Evolutionary conservation across 805 yeast species (phyloP).

Genomic region (Yamadazyma sp.): DNA sequence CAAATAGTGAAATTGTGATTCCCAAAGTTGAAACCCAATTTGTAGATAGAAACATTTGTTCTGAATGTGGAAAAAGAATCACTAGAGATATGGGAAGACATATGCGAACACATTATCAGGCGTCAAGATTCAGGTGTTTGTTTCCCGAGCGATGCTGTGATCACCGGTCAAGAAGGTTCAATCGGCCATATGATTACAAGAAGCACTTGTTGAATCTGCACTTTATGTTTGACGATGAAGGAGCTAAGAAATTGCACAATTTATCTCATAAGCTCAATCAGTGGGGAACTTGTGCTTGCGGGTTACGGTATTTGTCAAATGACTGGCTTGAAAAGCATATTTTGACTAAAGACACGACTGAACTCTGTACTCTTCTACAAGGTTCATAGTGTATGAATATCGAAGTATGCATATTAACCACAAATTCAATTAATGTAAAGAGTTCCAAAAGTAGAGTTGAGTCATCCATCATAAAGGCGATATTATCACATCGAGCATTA

Average conservation of each 20-base stretch:
- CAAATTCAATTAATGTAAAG: too few species aligned
- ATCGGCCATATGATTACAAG: constrained; percentile 47
- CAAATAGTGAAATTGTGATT: constrained; percentile 29
- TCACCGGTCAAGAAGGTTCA: constrained; percentile 43
- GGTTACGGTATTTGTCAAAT: constrained; percentile 29
- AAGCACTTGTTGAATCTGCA: constrained; percentile 44
- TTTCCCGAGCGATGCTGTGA: constrained; percentile 47
- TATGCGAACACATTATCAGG: constrained; percentile 43
- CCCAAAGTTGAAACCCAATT: constrained; percentile 40
- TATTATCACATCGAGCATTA: too few species aligned
- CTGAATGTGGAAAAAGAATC: constrained; percentile 52
- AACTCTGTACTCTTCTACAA: constrained; percentile 4
- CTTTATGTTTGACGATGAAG: constrained; percentile 42
- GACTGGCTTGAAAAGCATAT: constrained; percentile 41
- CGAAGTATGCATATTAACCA: too few species aligned
- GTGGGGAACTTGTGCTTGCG: constrained; percentile 52
- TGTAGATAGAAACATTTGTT: constrained; percentile 46
- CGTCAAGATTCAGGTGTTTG: constrained; percentile 44
- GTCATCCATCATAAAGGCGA: too few species aligned
- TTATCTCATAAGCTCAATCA: constrained; percentile 42
- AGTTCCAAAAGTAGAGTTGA: too few species aligned
- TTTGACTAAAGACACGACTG: constrained; percentile 17
- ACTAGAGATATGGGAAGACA: constrained; percentile 58
- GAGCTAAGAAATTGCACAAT: constrained; percentile 38
- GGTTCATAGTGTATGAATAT: not conserved